Evolutionary conservation across 2,329 filamentous ascomycete species (phyloP), one percentile per base, ranked within the genome.

Genomic region (Cadophora sp.): DNA sequence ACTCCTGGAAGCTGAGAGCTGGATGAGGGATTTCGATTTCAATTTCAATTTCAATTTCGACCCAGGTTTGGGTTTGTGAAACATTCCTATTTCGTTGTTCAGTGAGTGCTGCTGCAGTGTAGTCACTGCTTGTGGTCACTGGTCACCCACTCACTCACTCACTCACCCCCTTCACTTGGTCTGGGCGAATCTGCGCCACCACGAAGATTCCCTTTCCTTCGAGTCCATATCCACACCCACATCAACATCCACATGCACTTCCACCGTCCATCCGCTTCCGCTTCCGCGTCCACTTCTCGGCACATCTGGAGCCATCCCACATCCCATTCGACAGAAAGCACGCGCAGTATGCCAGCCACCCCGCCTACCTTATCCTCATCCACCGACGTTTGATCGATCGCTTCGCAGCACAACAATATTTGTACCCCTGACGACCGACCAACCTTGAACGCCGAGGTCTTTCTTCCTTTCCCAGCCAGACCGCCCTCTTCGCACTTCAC

Each of bases 201-300:
- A 58, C 33, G 27, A n/a, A 4, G 24, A 48, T 6, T 22, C 55
- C 2, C 20, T 39, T 39, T 8, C 36, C 36, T 39, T 39, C 36
- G 36, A 39, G 36, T 39, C 8, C 36, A 39, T 2, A 9, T 11
- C 36, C 36, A 39, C 27, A 39, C 11, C 36, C 4, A 39, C 36
- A 39, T 33, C 30, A n/a, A n/a, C 30, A 33, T 33, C 30, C 30
- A 33, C 30, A 9, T 33, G 30, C 30, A 36, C n/a, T n/a, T n/a
- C n/a, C n/a, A n/a, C n/a, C n/a, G n/a, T n/a, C n/a, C n/a, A n/a
- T 56, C 55, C 36, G 53, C 53, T 22, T 56, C 33, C 27, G 33
- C 18, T 2, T 7, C 55, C 55, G 33, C n/a, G 13, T 22, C 27
- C 50, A 22, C 55, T 58, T 16, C 55, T 58, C 55, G 55, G 33